Evolutionary conservation across 257 asterid genomes (phyloP), one percentile per base, ranked within the genome.

Genomic region (Prunella vulgaris): DNA sequence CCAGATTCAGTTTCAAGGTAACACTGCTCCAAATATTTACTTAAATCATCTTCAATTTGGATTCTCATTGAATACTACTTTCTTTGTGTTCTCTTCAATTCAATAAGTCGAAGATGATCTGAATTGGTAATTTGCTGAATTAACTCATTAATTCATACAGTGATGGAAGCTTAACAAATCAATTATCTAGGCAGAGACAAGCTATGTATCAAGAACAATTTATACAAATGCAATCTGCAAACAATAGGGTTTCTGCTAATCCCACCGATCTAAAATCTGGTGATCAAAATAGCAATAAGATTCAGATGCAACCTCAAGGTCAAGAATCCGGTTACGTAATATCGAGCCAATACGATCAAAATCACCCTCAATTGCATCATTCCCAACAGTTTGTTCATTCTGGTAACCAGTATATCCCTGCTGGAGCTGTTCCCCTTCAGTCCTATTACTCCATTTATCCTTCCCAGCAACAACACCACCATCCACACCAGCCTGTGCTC

Each of bases 1-100:
- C 97, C 96, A 68, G 95, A 86, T 81, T 90, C 97, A 48, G 90
- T 83, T 71, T 89, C 97, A 33, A 93, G 99, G 99, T 90, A 28
- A 84, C 51, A 38, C 7, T 18, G 5, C 10, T 37, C 1, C n/a
- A 21, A 53, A 12, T 3, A 48, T 48, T 48, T 15, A 2, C 20
- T 2, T 4, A 3, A 48, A 48, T 6, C 22, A 17, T 49, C 57
- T 21, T 5, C 22, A 20, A 10, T 56, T 56, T 25, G 30, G 27
- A 49, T 57, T 33, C 68, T 44, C 54, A 25, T 32, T 32, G 5
- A 4, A 4, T 25, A 1, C 3, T 25, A 25, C 28, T 25, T 25
- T 25, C 28, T 32, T 5, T 4, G 1, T 32, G 7, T 0, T 12
- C 0, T 10, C 9, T 24, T 48, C 14, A 69, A 60, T 70, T 57